Conservation (phyloP, 345 rosid genomes). For the Euphorbia peplus region DNA sequence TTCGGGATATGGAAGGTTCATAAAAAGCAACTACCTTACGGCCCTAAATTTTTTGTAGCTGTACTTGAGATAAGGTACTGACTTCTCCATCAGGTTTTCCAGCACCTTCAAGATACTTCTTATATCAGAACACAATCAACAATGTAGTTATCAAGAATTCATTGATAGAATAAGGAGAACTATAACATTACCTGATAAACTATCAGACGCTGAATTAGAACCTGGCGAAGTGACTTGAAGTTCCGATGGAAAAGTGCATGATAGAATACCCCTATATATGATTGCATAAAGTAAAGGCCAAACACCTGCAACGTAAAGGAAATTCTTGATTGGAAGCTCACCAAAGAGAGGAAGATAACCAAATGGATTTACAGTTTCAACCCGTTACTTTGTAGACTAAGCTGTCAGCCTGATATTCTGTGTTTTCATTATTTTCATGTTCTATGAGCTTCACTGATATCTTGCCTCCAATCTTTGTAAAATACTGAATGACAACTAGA, state of each 20-base stretch:
- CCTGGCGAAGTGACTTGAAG: constrained; percentile 76
- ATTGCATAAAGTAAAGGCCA: constrained; percentile 93
- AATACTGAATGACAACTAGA: constrained; percentile 75
- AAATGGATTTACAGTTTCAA: constrained; percentile 17
- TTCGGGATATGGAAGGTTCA: not conserved
- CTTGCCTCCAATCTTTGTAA: constrained; percentile 74
- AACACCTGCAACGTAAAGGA: constrained; percentile 62
- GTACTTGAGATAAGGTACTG: constrained; percentile 77
- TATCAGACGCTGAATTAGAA: constrained; percentile 73
- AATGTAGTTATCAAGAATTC: not conserved
- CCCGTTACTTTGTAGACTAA: constrained; percentile 74
- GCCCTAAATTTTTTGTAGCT: constrained; percentile 66
- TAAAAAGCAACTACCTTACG: constrained; percentile 49
- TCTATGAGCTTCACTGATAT: constrained; percentile 75
- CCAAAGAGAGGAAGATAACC: constrained; percentile 3
- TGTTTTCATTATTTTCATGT: constrained; percentile 65
- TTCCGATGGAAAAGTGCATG: constrained; percentile 88
- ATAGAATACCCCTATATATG: constrained; percentile 91
- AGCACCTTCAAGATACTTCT: constrained; percentile 48
- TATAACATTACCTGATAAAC: constrained; percentile 48
- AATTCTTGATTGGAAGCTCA: constrained; percentile 15
- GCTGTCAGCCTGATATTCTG: constrained; percentile 79
- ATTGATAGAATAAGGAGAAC: constrained; percentile 4
- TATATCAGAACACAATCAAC: constrained; percentile 10
- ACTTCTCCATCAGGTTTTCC: constrained; percentile 72